Evolutionary conservation across 169 alveolate genomes (phyloP), one percentile per base, ranked within the genome.

Genomic region (Eimeria praecox): DNA sequence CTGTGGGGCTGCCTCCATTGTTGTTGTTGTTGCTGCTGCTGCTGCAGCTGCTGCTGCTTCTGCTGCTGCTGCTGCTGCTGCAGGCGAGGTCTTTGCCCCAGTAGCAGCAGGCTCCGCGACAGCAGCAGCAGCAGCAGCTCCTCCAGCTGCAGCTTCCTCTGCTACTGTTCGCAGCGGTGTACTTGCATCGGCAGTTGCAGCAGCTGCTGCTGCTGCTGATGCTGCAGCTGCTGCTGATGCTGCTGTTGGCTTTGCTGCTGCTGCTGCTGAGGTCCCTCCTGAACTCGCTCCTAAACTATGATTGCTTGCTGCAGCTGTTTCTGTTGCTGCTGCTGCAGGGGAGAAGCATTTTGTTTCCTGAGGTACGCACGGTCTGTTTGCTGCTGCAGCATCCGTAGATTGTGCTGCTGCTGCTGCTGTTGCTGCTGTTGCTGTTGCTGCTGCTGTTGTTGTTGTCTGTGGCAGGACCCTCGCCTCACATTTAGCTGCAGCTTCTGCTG

Each of bases 31-130:
- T n/a, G n/a, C n/a, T n/a, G n/a, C n/a, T n/a, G n/a, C n/a, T n/a
- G n/a, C n/a, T n/a, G n/a, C n/a, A n/a, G n/a, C n/a, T 66, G 78
- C 78, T 27, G 78, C 78, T 66, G 78, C 78, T 30, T 8, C 78
- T 66, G 78, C 38, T 66, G 56, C 86, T 75, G 10, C 86, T 35
- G 54, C 86, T 18, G 86, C 86, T 75, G n/a, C 86, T 75, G 59
- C 18, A 16, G 56, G 35, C n/a, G 0, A 22, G 30, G 49, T 18
- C 56, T 75, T n/a, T n/a, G 20, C 49, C 38, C n/a, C 86, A 75
- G 54, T 27, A n/a, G 38, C 75, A 64, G 40, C 75, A 14, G 38
- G 69, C 69, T 59, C 75, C 35, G 35, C 35, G 35, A 27, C 38
- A 27, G 35, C 38, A 5, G 4, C 73, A 27, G 73, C 38, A 27